These are phyloP conservation scores for Apocynum venetum DNA, from an alignment of 257 asterid species.

Conservation along the genomic window DNA sequence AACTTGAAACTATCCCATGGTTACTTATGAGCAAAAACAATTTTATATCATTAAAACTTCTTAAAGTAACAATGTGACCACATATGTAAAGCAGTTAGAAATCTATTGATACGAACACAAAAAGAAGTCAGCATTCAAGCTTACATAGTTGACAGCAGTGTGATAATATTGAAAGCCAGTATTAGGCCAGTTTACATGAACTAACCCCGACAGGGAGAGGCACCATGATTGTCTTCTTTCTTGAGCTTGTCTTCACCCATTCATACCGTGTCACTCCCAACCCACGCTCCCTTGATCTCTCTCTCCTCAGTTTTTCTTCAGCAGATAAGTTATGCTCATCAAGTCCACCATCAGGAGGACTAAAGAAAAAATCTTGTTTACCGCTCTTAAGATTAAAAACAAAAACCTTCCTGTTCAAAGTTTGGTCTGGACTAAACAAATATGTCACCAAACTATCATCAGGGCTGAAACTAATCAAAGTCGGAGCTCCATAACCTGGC, in stretches of 20 bases:
- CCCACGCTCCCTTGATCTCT: slow-evolving; percentile 90
- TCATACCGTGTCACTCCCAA: slow-evolving; percentile 91
- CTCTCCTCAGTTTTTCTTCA: slow-evolving; percentile 89
- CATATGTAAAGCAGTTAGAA: background rate
- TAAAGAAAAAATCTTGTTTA: slow-evolving; percentile 63
- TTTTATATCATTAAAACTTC: background rate
- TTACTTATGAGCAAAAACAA: background rate
- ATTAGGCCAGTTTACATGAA: slow-evolving; percentile 22
- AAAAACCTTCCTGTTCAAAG: slow-evolving; percentile 60
- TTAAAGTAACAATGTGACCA: background rate
- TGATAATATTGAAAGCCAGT: background rate
- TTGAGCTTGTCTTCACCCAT: slow-evolving; percentile 75
- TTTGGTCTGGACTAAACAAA: slow-evolving; percentile 69
- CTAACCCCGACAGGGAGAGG: slow-evolving; percentile 90
- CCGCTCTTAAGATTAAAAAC: slow-evolving; percentile 58
- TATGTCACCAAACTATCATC: slow-evolving; percentile 71
- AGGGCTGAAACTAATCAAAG: slow-evolving; percentile 76
- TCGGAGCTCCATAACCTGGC: slow-evolving; percentile 74
- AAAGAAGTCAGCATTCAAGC: background rate
- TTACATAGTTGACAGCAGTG: background rate
- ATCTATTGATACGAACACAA: background rate
- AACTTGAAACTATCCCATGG: background rate
- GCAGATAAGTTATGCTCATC: slow-evolving; percentile 81
- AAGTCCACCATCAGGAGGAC: slow-evolving; percentile 93
- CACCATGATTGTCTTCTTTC: slow-evolving; percentile 64